Percentiles rank a stretch among this genome's conserved stretches.
These are phyloP conservation scores for Penicillium daleae DNA, from an alignment of 495 filamentous ascomycete species.

Conservation along the genomic window DNA sequence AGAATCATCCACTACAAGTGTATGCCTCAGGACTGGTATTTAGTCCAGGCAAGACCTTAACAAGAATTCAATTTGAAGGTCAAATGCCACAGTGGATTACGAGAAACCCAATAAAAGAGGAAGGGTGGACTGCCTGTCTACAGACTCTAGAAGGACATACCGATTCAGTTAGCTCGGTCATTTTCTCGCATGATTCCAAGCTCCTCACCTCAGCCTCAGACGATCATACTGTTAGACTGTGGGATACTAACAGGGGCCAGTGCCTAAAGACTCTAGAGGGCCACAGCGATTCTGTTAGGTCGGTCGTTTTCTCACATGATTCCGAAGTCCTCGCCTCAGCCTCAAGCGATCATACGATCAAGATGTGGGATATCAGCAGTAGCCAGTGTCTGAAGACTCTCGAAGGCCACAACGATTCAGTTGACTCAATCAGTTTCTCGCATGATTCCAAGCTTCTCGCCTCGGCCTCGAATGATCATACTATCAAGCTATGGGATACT, in stretches of 20 bases:
- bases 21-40: conserved; percentile 15
- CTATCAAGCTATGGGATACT: neutral
- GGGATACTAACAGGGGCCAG: too few species aligned
- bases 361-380: neutral
- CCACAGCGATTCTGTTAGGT: neutral
- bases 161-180: neutral
- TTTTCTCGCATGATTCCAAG: neutral
- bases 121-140: neutral
- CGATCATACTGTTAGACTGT: too few species aligned
- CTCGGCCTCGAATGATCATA: neutral
- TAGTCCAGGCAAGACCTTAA: conserved; percentile 28
- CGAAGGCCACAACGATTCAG: neutral
- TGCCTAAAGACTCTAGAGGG: neutral
- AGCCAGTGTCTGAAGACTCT: neutral
- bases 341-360: neutral
- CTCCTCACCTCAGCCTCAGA: too few species aligned
- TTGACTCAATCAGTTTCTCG: too few species aligned
- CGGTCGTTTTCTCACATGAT: neutral
- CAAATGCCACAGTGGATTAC: conserved; percentile 24
- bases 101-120: conserved; percentile 16
- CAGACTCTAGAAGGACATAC: neutral
- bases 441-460: neutral
- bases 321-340: neutral
- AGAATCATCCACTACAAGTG: conserved; percentile 34
- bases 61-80: conserved; percentile 22